Evolutionary conservation across 108 stramenopile genomes (phyloP).

Genomic region (Conticribra guillardii): DNA sequence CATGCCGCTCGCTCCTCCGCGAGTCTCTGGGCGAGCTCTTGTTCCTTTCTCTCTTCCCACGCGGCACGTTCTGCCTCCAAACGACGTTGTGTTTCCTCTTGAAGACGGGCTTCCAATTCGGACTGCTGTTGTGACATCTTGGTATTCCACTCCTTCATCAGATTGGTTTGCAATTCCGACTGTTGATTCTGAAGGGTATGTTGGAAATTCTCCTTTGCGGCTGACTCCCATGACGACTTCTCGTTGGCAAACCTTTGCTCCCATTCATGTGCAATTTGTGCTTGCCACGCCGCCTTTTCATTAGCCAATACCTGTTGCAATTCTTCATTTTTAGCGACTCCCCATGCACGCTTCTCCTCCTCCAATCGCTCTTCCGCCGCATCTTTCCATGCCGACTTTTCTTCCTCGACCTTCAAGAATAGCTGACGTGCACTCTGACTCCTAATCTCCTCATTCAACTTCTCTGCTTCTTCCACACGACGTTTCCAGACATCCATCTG

Average conservation of each 20-base stretch:
- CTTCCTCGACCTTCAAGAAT: constrained; percentile 41
- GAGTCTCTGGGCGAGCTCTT: constrained; percentile 31
- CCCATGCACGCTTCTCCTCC: constrained; percentile 31
- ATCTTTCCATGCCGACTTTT: constrained; percentile 28
- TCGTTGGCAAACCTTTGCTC: constrained; percentile 5
- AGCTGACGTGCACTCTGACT: constrained; percentile 43
- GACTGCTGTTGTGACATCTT: constrained; percentile 14
- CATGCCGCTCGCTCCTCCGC: constrained; percentile 26
- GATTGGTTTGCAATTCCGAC: constrained; percentile 6
- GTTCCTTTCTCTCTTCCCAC: constrained; percentile 42
- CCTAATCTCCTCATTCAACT: constrained; percentile 38
- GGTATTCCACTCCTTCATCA: constrained; percentile 31
- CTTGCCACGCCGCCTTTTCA: constrained; percentile 34
- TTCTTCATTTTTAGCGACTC: constrained; percentile 16
- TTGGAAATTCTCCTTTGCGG: neutral
- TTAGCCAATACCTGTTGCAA: constrained; percentile 15
- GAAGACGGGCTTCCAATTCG: constrained; percentile 23
- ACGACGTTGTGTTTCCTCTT: constrained; percentile 24
- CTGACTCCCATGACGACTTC: constrained; percentile 12
- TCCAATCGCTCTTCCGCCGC: constrained; percentile 3
- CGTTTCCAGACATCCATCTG: constrained; percentile 48
- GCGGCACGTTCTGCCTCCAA: constrained; percentile 30
- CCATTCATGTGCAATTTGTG: constrained; percentile 15
- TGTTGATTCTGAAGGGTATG: constrained; percentile 1
- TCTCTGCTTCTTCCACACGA: constrained; percentile 47